A percentile compares a stretch with the other conserved stretches of the same genome.
Conservation (phyloP, 805 yeast species). For the Hanseniaspora meyeri region DNA sequence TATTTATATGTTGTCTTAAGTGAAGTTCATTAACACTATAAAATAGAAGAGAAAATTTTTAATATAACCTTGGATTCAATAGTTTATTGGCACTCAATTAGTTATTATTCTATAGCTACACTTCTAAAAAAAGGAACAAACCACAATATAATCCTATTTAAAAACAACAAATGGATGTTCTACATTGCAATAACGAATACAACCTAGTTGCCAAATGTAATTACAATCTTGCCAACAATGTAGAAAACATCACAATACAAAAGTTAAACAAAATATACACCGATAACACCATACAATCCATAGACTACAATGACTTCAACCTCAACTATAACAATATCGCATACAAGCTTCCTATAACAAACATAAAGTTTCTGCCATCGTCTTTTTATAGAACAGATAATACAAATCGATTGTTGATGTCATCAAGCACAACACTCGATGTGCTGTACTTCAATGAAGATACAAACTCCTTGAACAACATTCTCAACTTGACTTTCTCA, state of each 20-base stretch:
- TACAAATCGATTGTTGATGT: slow-evolving; percentile 24
- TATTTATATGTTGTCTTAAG: too few species aligned
- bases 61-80: too few species aligned
- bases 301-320: neutral
- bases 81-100: too few species aligned
- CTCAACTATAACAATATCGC: neutral
- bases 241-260: neutral
- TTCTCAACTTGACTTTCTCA: slow-evolving; percentile 32
- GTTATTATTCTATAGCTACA: too few species aligned
- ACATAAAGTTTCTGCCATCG: slow-evolving; percentile 5
- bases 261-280: neutral
- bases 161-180: neutral
- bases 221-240: neutral
- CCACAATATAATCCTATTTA: too few species aligned
- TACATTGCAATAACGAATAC: neutral
- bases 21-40: too few species aligned
- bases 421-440: slow-evolving; percentile 28
- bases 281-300: neutral
- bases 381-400: slow-evolving; percentile 14
- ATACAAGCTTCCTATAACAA: slow-evolving; percentile 1
- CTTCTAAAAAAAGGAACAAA: too few species aligned
- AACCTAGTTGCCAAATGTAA: slow-evolving; percentile 8
- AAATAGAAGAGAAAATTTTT: too few species aligned
- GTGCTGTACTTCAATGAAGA: slow-evolving; percentile 25
- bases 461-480: slow-evolving; percentile 28